Evolutionary conservation across 345 rosid genomes (phyloP).

Genomic region (Turnera subulata): DNA sequence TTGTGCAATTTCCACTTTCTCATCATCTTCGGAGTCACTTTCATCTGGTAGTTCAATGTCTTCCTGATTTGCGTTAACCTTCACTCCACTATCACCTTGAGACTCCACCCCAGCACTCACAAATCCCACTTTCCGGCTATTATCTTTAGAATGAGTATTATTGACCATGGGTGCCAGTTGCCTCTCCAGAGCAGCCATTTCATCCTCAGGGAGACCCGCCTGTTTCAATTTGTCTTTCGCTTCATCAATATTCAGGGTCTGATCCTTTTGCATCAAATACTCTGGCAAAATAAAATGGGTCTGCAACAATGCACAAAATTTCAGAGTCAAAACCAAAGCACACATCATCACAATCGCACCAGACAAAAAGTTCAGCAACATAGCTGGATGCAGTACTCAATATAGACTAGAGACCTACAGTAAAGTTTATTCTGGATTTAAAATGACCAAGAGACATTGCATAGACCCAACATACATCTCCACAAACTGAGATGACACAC

Average conservation of each 20-base stretch:
- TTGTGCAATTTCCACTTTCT: conserved; percentile 60
- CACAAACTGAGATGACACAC: no score
- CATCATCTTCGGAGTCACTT: conserved; percentile 72
- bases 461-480: no score
- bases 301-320: conserved; percentile 36
- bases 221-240: conserved; percentile 83
- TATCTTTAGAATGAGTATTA: conserved; percentile 38
- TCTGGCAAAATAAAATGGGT: conserved; percentile 85
- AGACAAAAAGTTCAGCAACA: no score
- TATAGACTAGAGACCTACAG: no score
- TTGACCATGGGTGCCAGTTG: conserved; percentile 56
- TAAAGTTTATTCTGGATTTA: no score
- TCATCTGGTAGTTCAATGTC: conserved; percentile 85
- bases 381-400: no score
- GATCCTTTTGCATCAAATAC: conserved; percentile 90
- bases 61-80: conserved; percentile 48
- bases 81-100: conserved; percentile 45
- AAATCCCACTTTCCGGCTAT: conserved; percentile 61
- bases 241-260: conserved; percentile 62
- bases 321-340: neutral
- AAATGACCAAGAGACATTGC: no score
- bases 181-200: conserved; percentile 89
- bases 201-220: conserved; percentile 83
- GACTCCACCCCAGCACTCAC: conserved; percentile 87
- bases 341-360: neutral